Conservation (phyloP, 768 basidiomycete species). For the Suillus placidus region DNA sequence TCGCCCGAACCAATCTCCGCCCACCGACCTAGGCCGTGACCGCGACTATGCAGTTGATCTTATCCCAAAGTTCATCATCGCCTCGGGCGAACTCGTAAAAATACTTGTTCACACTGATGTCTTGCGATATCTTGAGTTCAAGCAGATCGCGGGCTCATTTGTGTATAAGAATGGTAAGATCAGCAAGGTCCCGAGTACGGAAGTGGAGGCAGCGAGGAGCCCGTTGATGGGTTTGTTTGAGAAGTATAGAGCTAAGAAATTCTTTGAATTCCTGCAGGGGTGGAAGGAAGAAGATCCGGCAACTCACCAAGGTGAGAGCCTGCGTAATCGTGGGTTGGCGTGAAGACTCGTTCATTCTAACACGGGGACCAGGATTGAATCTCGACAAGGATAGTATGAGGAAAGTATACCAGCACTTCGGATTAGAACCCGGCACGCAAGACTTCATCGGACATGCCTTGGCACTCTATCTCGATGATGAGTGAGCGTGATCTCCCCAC, state of each 20-base stretch:
- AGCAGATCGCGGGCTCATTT: constrained; percentile 98
- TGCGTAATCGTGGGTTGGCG: neutral
- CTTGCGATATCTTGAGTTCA: constrained; percentile 98
- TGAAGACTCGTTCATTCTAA: constrained; percentile 8
- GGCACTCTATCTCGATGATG: constrained; percentile 97
- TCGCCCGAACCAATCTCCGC: constrained; percentile 73
- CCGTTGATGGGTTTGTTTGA: constrained; percentile 99
- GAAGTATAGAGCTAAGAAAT: constrained; percentile 97
- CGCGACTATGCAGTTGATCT: constrained; percentile 98
- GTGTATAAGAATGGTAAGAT: constrained; percentile 97
- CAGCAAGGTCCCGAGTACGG: constrained; percentile 96
- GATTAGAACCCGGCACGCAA: constrained; percentile 94
- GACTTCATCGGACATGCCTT: constrained; percentile 99
- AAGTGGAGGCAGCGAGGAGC: constrained; percentile 94
- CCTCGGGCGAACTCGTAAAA: constrained; percentile 94
- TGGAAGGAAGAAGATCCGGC: constrained; percentile 96
- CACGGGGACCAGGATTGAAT: constrained; percentile 62
- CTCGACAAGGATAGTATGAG: constrained; percentile 93
- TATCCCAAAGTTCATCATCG: constrained; percentile 99
- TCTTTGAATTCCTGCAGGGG: constrained; percentile 94
- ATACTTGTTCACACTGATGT: constrained; percentile 99
- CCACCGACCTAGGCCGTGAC: constrained; percentile 89
- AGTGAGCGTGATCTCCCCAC: constrained; percentile 55
- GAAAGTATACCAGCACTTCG: constrained; percentile 94
- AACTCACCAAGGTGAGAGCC: constrained; percentile 86